Percentiles rank a stretch among this genome's conserved stretches.
phyloP scores from a whole-genome alignment of 768 basidiomycete genomes.

The Leccinum boreale region DNA sequence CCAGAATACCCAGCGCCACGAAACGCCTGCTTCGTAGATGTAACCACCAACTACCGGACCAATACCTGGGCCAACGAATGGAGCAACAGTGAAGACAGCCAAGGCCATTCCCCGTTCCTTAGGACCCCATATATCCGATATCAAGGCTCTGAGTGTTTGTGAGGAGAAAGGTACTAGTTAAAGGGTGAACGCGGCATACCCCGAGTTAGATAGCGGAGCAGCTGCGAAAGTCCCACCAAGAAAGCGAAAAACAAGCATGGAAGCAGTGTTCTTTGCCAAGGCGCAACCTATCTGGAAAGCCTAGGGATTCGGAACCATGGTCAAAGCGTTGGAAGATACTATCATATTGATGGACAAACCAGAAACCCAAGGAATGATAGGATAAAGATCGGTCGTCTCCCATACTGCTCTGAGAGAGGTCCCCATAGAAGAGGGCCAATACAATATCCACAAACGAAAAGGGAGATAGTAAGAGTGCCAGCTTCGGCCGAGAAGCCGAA shows the following conservation, averaged over 20 bases:
- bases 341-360: slow-evolving; percentile 29
- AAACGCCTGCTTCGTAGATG: slow-evolving; percentile 34
- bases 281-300: slow-evolving; percentile 64
- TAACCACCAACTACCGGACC: slow-evolving; percentile 55
- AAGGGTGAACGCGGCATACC: slow-evolving; percentile 35
- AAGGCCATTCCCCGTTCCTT: slow-evolving; percentile 61
- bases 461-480: slow-evolving; percentile 52
- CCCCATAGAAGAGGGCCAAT: slow-evolving; percentile 62
- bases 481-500: slow-evolving; percentile 51
- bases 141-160: slow-evolving; percentile 38
- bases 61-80: slow-evolving; percentile 64
- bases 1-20: slow-evolving; percentile 73
- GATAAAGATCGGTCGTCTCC: slow-evolving; percentile 58
- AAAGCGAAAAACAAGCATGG: slow-evolving; percentile 68
- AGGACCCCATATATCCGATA: slow-evolving; percentile 63
- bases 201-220: slow-evolving; percentile 66
- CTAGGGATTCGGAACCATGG: slow-evolving; percentile 26
- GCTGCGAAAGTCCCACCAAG: slow-evolving; percentile 69
- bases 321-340: background rate
- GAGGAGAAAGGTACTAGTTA: background rate
- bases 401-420: slow-evolving; percentile 52
- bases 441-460: slow-evolving; percentile 69
- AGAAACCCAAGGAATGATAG: slow-evolving; percentile 54
- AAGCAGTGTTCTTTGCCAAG: slow-evolving; percentile 54
- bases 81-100: slow-evolving; percentile 59